These are phyloP conservation scores for Capronia americana DNA, from an alignment of 2,329 filamentous ascomycete genomes.

Conservation along the genomic window DNA sequence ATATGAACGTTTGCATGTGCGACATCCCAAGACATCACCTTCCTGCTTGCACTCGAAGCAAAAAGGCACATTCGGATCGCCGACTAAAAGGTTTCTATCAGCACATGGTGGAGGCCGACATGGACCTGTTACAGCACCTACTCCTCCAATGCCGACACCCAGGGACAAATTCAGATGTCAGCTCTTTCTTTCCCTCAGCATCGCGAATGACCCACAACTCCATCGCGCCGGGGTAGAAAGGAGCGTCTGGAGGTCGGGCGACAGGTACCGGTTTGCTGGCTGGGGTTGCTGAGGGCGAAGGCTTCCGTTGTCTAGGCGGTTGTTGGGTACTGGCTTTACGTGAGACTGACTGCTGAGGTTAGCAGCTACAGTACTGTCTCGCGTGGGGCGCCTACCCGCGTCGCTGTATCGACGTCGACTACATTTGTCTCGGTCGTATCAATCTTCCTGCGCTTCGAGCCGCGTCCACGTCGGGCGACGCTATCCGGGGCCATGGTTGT, in stretches of 20 bases:
- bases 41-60: conserved; percentile 15
- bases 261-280: neutral
- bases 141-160: conserved; percentile 15
- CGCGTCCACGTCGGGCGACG: conserved; percentile 7
- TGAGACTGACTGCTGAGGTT: conserved; percentile 11
- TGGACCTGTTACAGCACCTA: neutral
- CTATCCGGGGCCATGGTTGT: conserved; percentile 5
- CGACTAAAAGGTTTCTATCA: conserved; percentile 10
- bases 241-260: conserved; percentile 13
- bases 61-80: conserved; percentile 4
- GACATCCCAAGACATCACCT: conserved; percentile 11
- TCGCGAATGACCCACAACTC: conserved; percentile 12
- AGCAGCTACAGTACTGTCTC: neutral
- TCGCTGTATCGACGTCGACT: neutral
- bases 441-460: conserved; percentile 16
- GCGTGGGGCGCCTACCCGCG: neutral
- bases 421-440: neutral
- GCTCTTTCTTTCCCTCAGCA: conserved; percentile 14
- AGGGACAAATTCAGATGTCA: conserved; percentile 15
- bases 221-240: conserved; percentile 5
- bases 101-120: neutral
- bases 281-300: neutral
- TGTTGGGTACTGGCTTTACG: neutral
- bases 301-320: neutral
- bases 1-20: conserved; percentile 14